Evolutionary conservation across 2,329 filamentous ascomycete genomes (phyloP), one percentile per base, ranked within the genome.

Genomic region (Aspergillus calidoustus): DNA sequence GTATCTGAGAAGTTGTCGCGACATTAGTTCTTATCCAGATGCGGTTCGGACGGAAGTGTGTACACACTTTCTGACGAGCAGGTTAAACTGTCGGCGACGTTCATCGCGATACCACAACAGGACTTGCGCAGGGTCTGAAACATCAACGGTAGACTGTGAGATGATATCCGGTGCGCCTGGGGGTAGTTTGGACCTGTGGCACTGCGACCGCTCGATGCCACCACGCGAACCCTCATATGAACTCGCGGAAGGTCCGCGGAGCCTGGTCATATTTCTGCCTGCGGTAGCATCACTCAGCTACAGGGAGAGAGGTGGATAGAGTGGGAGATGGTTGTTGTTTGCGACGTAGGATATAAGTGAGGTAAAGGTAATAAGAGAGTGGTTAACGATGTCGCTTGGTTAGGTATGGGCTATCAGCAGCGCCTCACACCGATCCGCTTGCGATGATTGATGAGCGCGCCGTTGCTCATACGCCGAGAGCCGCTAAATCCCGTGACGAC

Each of bases 31-130:
- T 55, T 44, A 17, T n/a, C 43, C 48, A 47, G 25, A 30, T 31
- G n/a, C 8, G 15, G 7, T 25, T 23, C 30, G 48, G 22, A 41
- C 30, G 23, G 34, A 31, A 19, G 34, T 34, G 22, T 43, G 11
- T 9, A 44, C 57, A 60, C 54, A 74, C 83, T 66, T 87, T 70
- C 90, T 87, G 15, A 92, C 86, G 17, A 92, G 77, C 3, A 85
- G 77, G 72, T 92, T 89, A 64, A 78, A 80, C 22, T 74, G 72
- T 30, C 77, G 70, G 57, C 77, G 74, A 44, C 78, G 75, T 54
- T 79, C 76, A 63, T 77, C 76, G 46, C 72, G 72, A 66, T 76
- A 73, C 71, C 76, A 78, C 7, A 74, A 65, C 5, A 80, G 63
- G 1, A 80, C 76, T 43, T 72, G 68, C 5, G 72, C 65, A 19